Conservation (phyloP, 2,329 filamentous ascomycete genomes). For the Rhynchosporium secalis region DNA sequence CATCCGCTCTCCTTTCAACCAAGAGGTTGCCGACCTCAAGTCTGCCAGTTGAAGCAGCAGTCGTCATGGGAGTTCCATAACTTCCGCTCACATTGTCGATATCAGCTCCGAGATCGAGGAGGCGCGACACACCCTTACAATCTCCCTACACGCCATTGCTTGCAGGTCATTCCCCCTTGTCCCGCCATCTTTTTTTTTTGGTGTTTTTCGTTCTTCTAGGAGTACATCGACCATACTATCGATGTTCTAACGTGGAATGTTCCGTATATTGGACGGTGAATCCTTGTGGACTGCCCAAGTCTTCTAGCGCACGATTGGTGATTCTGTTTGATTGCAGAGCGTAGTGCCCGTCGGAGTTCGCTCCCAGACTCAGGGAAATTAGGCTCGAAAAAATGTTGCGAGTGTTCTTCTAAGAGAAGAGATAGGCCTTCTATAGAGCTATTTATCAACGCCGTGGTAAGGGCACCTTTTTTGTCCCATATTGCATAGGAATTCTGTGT, state of each 20-base stretch:
- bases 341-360: not conserved
- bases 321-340: not conserved
- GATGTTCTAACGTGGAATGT: not conserved
- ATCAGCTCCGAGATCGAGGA: constrained; percentile 1
- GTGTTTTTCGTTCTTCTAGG: not conserved
- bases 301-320: not conserved
- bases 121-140: not conserved
- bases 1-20: not conserved
- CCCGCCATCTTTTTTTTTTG: not conserved
- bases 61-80: not conserved
- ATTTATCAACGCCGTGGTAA: not conserved
- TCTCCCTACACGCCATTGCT: not conserved
- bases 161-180: constrained; percentile 3
- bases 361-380: not conserved
- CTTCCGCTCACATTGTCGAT: not conserved
- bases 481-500: not conserved
- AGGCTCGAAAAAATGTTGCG: not conserved
- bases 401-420: not conserved
- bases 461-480: not conserved
- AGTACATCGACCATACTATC: not conserved
- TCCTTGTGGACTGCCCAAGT: not conserved
- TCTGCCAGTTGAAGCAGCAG: constrained; percentile 4
- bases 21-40: not conserved
- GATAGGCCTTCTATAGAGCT: not conserved
- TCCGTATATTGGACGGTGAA: not conserved